Evolutionary conservation across 1,284 basidiomycete genomes (phyloP).

Genomic region (Leccinum proliferum): DNA sequence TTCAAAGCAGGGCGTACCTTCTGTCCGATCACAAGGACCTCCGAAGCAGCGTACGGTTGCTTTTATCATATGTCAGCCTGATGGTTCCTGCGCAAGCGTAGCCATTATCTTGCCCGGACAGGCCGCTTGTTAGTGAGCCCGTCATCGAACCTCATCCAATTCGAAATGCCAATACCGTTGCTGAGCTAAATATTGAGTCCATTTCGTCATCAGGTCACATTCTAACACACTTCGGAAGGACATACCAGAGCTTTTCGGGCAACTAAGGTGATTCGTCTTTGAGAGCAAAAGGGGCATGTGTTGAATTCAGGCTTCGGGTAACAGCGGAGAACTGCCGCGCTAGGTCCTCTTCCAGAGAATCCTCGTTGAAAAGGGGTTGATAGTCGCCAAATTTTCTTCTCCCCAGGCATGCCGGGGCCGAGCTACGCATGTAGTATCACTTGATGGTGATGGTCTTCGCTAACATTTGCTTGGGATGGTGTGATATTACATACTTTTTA

Average conservation of each 20-base stretch:
- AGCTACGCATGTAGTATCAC: constrained; percentile 11
- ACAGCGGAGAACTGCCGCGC: constrained; percentile 46
- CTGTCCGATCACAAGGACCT: neutral
- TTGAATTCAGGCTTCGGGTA: constrained; percentile 27
- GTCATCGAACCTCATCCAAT: constrained; percentile 55
- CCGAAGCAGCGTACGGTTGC: too few relatives aligned
- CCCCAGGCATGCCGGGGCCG: constrained; percentile 17
- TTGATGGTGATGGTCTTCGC: neutral
- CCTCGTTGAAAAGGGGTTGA: constrained; percentile 17
- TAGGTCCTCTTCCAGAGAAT: constrained; percentile 48
- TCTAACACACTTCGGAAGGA: neutral
- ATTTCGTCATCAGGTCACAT: constrained; percentile 3
- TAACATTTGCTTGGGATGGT: neutral
- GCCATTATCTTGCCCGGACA: too few relatives aligned
- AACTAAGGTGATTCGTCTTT: constrained; percentile 44
- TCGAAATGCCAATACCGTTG: constrained; percentile 63
- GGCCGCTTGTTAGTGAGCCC: constrained; percentile 29
- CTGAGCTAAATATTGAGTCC: constrained; percentile 48
- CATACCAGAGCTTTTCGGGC: constrained; percentile 49
- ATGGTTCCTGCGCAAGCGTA: too few relatives aligned
- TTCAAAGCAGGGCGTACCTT: neutral
- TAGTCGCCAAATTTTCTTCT: constrained; percentile 26
- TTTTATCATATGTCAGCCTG: too few relatives aligned
- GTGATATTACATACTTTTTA: neutral
- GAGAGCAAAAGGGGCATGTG: constrained; percentile 48